Percentiles rank a stretch among this genome's conserved stretches.
Conservation (phyloP, 352 stramenopile species). For the Elongisporangium anandrum region DNA sequence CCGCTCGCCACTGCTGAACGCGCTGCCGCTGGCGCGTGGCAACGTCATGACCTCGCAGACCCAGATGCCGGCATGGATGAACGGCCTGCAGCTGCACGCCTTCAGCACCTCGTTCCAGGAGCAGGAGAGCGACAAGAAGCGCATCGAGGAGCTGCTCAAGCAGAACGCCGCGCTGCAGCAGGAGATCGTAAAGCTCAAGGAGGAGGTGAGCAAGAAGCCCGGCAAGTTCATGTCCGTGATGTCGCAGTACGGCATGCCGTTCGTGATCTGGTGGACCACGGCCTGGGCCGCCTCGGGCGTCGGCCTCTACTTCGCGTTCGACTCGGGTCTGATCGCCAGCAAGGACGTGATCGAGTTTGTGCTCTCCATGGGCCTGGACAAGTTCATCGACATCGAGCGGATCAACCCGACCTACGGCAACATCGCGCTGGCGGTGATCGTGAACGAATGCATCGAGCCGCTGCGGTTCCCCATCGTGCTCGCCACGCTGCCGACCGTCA, state of each 20-base stretch:
- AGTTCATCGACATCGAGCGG: constrained; percentile 60
- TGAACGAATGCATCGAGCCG: constrained; percentile 85
- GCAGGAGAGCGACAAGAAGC: constrained; percentile 28
- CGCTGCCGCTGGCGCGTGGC: too few species aligned
- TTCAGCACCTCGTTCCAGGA: constrained; percentile 4
- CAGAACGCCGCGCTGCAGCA: constrained; percentile 75
- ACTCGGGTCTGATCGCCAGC: constrained; percentile 61
- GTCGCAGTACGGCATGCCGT: constrained; percentile 83
- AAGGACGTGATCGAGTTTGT: constrained; percentile 83
- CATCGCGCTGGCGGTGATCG: constrained; percentile 76
- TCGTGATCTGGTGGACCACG: constrained; percentile 78
- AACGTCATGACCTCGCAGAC: too few species aligned
- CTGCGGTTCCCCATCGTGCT: constrained; percentile 84
- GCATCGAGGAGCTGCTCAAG: constrained; percentile 67
- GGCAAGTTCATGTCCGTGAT: constrained; percentile 74
- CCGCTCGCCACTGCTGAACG: too few species aligned
- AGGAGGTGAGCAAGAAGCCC: constrained; percentile 59
- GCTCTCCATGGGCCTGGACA: constrained; percentile 75
- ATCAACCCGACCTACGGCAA: constrained; percentile 87
- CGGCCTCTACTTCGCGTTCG: constrained; percentile 76
- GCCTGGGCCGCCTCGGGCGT: constrained; percentile 70
- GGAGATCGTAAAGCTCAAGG: constrained; percentile 55
- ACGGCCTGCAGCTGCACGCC: too few species aligned
- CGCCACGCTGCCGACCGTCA: constrained; percentile 76
- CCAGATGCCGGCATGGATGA: too few species aligned